Evolutionary conservation across 2,329 filamentous ascomycete genomes (phyloP).

Genomic region (Colletotrichum falcatum): DNA sequence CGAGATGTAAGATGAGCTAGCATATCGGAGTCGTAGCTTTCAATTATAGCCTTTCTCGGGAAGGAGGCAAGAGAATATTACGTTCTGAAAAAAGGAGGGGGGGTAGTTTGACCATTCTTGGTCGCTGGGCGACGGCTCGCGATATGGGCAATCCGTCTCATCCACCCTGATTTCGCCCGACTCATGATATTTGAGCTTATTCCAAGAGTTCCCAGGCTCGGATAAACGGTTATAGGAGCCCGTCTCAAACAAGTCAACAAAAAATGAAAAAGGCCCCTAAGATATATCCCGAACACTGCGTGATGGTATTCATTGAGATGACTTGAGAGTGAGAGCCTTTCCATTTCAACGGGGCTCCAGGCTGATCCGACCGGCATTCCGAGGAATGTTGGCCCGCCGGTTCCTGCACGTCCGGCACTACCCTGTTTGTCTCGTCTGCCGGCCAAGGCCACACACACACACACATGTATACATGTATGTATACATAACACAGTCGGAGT

Average conservation of each 20-base stretch:
- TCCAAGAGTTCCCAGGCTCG: constrained; percentile 13
- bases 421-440: background rate
- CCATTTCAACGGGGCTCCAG: background rate
- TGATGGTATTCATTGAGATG: background rate
- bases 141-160: background rate
- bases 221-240: constrained; percentile 31
- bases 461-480: background rate
- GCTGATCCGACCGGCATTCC: background rate
- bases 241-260: constrained; percentile 2
- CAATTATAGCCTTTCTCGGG: background rate
- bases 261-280: background rate
- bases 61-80: background rate
- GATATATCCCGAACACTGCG: background rate
- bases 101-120: constrained; percentile 12
- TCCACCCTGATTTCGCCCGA: constrained; percentile 1
- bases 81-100: background rate
- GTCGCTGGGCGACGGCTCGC: constrained; percentile 28
- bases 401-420: background rate
- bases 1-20: constrained; percentile 32
- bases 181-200: constrained; percentile 1
- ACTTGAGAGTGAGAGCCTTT: no score
- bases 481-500: background rate
- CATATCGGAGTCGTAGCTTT: constrained; percentile 5
- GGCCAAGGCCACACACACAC: background rate
- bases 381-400: background rate